Evolutionary conservation across 345 rosid genomes (phyloP).

Genomic region (Kernera saxatilis): DNA sequence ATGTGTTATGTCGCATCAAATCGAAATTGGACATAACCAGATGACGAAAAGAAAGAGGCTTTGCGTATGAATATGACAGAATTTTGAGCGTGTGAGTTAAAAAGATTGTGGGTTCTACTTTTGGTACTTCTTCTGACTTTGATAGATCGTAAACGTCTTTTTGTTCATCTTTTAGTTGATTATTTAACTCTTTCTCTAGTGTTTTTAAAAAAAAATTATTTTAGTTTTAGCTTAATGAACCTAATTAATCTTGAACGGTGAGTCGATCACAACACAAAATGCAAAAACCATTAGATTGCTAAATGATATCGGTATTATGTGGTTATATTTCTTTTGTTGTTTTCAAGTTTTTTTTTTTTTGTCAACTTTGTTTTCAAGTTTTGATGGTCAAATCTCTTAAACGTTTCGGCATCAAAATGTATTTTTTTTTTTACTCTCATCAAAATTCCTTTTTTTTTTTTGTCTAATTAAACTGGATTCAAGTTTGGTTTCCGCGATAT

Average conservation of each 20-base stretch:
- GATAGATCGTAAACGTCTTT: constrained; percentile 14
- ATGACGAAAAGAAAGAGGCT: constrained; percentile 15
- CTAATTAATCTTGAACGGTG: not conserved
- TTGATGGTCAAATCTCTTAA: not conserved
- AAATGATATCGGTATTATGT: not conserved
- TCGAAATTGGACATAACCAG: not conserved
- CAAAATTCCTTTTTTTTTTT: not conserved
- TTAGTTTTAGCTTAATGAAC: not conserved
- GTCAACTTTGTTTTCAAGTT: not conserved
- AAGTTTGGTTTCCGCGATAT: not conserved
- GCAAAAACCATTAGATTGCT: not conserved
- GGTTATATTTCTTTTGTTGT: not conserved
- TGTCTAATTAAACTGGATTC: not conserved
- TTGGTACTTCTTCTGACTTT: constrained; percentile 17
- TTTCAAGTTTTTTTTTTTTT: not conserved
- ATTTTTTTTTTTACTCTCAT: not conserved
- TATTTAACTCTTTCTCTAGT: not conserved
- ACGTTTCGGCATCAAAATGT: not conserved
- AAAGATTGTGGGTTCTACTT: constrained; percentile 33
- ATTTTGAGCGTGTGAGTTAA: constrained; percentile 24
- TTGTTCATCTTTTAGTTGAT: not conserved
- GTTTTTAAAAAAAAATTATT: not conserved
- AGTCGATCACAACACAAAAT: not conserved
- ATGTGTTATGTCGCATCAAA: constrained; percentile 27
- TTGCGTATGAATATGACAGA: constrained; percentile 23